Base-by-base conservation (phyloP, 2,329 filamentous ascomycete genomes). In the Aspergillus novofumigatus region DNA sequence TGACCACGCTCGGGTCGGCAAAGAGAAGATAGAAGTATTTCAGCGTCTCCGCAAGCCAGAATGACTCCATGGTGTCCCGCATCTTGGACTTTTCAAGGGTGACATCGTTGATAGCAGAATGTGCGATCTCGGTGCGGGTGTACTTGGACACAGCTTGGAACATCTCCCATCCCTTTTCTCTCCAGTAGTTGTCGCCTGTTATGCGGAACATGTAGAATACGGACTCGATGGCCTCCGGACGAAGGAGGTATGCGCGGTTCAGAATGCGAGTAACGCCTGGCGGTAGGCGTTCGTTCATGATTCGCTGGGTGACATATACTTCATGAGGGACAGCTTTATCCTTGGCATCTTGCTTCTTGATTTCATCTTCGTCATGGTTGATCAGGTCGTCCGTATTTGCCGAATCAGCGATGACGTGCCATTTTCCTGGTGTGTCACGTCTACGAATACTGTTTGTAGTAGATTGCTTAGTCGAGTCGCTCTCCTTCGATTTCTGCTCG, bases 121-220 rank as follows among this genome's bases (percentile, higher is more conserved):
- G 82, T 5, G 86, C 89, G 60, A 85, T 78, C 4, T 80, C 75
- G 0, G 87, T 85, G 26, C 80, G 79, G 11, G 88, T 89, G 64
- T 83, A 77, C 64, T 79, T 78, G 56, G 84, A 78, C 35, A 92
- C 80, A 8, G 83, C 81, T 54, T 82, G 69, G 68, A 91, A 91
- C 88, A 92, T 91, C 55, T 78, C 77, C 89, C 89, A 91, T 1
- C 87, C 89, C 68, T 85, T 85, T 57, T 88, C 82, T 67, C 84
- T 84, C 81, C 86, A 88, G 51, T 78, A 75, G 1, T 78, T 63
- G 61, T 90, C 84, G 26, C 88, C 89, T 0, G 88, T 91, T 57
- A 90, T 79, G 56, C 89, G 83, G 70, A 88, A 91, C 78, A 93
- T 84, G 68, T 91, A 83, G 72, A 91, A 93, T 4, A 94, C 83